Percentiles rank a stretch among this genome's conserved stretches.
phyloP scores from a whole-genome alignment of 768 basidiomycete species.

The Gymnopilus dilepis region DNA sequence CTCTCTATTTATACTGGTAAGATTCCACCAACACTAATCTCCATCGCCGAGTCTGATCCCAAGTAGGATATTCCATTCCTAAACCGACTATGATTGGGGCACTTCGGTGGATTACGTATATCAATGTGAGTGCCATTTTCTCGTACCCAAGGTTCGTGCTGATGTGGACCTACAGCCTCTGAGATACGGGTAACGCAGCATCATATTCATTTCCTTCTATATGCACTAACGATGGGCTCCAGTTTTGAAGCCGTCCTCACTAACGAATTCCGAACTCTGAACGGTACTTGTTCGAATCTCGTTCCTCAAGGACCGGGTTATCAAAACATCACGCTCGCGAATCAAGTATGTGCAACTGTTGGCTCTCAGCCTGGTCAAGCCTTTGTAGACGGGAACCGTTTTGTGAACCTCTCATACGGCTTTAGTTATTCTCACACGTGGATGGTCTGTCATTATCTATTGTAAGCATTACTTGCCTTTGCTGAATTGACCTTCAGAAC shows the following conservation, averaged over 20 bases:
- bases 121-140: constrained; percentile 19
- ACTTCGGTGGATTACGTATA: constrained; percentile 67
- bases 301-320: constrained; percentile 71
- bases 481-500: constrained; percentile 45
- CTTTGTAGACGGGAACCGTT: constrained; percentile 65
- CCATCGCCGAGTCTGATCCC: constrained; percentile 33
- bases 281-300: constrained; percentile 62
- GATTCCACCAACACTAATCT: constrained; percentile 23
- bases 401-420: constrained; percentile 52
- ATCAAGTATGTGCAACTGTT: constrained; percentile 77
- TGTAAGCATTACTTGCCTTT: not conserved
- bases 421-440: constrained; percentile 41
- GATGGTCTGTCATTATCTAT: constrained; percentile 39
- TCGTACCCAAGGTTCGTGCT: not conserved
- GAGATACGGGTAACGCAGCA: constrained; percentile 19
- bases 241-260: constrained; percentile 73
- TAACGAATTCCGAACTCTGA: constrained; percentile 81
- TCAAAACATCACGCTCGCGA: constrained; percentile 54
- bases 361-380: constrained; percentile 64
- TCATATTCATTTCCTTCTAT: no score
- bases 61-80: constrained; percentile 63
- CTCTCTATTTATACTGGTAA: constrained; percentile 38
- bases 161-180: constrained; percentile 30
- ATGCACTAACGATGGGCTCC: not conserved
- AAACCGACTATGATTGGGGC: constrained; percentile 70